Percentiles rank a stretch among this genome's conserved stretches.
Conservation (phyloP, 768 basidiomycete genomes). For the Cantharellus anzutake region DNA sequence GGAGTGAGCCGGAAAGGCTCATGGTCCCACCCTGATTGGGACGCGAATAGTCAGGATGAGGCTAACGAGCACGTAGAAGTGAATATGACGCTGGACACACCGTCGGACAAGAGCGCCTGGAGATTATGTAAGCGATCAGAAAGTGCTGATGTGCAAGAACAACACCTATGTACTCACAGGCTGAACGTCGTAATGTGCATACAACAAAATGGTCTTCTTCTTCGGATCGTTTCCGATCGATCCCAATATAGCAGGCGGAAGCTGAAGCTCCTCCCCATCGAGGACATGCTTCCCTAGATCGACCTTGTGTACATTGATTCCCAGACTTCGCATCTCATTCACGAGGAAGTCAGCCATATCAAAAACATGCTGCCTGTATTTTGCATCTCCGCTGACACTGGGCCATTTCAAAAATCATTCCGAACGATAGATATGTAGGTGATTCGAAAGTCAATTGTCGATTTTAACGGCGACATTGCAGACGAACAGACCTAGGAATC, state of each 20-base stretch:
- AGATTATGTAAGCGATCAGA: background rate
- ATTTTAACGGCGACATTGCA: background rate
- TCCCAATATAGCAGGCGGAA: conserved; percentile 76
- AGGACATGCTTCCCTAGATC: conserved; percentile 61
- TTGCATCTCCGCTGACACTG: conserved; percentile 53
- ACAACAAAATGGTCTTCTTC: conserved; percentile 88
- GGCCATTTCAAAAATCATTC: no score
- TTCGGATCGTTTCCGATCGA: conserved; percentile 60
- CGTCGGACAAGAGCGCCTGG: background rate
- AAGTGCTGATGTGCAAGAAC: background rate
- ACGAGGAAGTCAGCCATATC: conserved; percentile 77
- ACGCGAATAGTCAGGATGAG: background rate
- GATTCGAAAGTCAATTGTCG: conserved; percentile 10
- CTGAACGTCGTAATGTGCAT: conserved; percentile 93
- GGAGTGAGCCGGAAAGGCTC: conserved; percentile 62
- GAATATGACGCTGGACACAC: background rate
- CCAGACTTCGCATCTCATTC: conserved; percentile 50
- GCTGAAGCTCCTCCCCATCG: conserved; percentile 47
- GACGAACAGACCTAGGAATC: conserved; percentile 44
- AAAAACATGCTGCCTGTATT: conserved; percentile 56
- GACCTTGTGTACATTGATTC: conserved; percentile 53
- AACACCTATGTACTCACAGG: conserved; percentile 33
- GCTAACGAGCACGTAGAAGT: background rate
- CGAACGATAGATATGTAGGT: background rate
- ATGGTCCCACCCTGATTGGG: conserved; percentile 49